These are phyloP conservation scores for Cystofilobasidium bisporidii DNA, from an alignment of 768 basidiomycete genomes.

Conservation along the genomic window DNA sequence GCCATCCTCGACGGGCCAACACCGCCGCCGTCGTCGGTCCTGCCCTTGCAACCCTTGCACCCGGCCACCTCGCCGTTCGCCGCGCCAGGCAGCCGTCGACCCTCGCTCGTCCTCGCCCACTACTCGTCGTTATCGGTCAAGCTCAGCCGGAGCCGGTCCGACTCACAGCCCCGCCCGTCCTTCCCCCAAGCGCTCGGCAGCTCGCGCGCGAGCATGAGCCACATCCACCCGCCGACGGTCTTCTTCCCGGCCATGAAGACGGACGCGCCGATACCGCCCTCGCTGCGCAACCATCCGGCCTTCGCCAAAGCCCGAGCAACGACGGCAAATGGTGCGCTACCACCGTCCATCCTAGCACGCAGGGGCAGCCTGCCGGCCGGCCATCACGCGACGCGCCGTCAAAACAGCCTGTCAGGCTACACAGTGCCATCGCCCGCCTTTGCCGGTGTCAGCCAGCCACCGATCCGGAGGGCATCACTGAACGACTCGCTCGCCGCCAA, in stretches of 20 bases:
- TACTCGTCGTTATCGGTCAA: not conserved
- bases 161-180: conserved; percentile 3
- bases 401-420: not conserved
- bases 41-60: conserved; percentile 5
- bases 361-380: not conserved
- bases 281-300: conserved; percentile 6
- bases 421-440: no score
- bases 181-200: no score
- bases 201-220: not conserved
- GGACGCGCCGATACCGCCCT: conserved; percentile 1
- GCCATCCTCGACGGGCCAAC: not conserved
- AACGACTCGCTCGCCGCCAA: not conserved
- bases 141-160: not conserved
- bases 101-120: not conserved
- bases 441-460: no score
- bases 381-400: not conserved
- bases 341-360: not conserved
- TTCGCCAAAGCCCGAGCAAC: not conserved
- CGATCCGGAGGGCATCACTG: no score
- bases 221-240: conserved; percentile 5
- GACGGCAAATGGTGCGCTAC: not conserved
- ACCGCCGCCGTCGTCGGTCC: not conserved
- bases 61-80: conserved; percentile 4
- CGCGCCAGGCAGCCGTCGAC: not conserved
- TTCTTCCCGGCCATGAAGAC: not conserved